These are phyloP conservation scores for Eimeria nieschulzi DNA, from an alignment of 169 alveolate species.

Conservation along the genomic window DNA sequence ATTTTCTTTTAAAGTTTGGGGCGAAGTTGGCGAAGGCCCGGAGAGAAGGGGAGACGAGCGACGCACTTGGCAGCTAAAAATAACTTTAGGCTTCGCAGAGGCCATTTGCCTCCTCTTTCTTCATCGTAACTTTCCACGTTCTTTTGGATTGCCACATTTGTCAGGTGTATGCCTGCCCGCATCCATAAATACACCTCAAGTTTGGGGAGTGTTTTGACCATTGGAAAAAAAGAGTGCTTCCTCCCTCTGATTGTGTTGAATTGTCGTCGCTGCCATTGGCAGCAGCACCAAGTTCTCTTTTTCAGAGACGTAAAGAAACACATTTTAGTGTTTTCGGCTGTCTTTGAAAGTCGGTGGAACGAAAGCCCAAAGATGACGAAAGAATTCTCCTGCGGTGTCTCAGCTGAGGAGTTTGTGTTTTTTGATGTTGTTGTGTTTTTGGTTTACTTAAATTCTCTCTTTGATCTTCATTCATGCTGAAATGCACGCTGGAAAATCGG, in stretches of 20 bases:
- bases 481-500: constrained; percentile 90
- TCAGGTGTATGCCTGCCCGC: constrained; percentile 87
- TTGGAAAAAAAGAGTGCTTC: constrained; percentile 62
- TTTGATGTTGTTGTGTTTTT: neutral
- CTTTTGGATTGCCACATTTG: constrained; percentile 92
- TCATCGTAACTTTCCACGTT: constrained; percentile 90
- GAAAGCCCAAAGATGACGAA: no score
- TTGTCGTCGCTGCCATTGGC: no score
- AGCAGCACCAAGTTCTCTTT: no score
- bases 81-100: constrained; percentile 81
- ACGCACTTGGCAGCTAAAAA: constrained; percentile 75
- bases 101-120: constrained; percentile 92
- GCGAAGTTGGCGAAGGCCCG: no score
- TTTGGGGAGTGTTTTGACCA: neutral
- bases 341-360: no score
- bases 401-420: neutral
- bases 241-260: no score
- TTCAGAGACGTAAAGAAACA: no score
- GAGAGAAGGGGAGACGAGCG: neutral
- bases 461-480: constrained; percentile 80
- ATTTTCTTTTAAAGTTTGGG: neutral
- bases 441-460: constrained; percentile 64
- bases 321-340: no score
- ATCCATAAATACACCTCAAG: neutral
- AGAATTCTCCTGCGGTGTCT: no score